A percentile compares a stretch with the other conserved stretches of the same genome.
Evolutionary conservation across 1,139 yeast genomes (phyloP).

Genomic region (Hanseniaspora uvarum): DNA sequence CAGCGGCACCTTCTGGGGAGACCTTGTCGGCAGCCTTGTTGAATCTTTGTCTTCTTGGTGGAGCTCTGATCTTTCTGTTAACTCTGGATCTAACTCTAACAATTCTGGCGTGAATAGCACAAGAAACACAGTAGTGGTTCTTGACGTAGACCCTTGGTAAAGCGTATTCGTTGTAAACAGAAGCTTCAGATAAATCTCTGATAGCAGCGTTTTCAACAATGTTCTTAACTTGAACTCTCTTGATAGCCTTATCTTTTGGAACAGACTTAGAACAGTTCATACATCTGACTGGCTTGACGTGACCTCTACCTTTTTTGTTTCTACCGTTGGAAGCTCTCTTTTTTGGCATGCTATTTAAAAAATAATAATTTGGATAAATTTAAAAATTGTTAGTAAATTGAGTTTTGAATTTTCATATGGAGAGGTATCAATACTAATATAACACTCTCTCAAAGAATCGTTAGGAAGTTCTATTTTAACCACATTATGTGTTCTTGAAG

Average conservation of each 20-base stretch:
- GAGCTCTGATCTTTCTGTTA: slow-evolving; percentile 98
- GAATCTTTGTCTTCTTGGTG: slow-evolving; percentile 99
- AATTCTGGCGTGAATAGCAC: slow-evolving; percentile 99
- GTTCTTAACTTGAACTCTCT: slow-evolving; percentile 99
- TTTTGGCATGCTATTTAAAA: slow-evolving; percentile 75
- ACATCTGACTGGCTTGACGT: slow-evolving; percentile 99
- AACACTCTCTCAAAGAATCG: too few species aligned
- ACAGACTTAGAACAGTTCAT: slow-evolving; percentile 99
- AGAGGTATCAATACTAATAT: too few species aligned
- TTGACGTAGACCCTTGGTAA: slow-evolving; percentile 99
- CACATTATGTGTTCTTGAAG: too few species aligned
- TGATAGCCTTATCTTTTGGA: slow-evolving; percentile 99
- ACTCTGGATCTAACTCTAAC: slow-evolving; percentile 99
- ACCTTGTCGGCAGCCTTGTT: slow-evolving; percentile 84
- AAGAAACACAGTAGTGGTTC: slow-evolving; percentile 99
- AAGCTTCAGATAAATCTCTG: slow-evolving; percentile 98
- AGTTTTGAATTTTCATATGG: neutral
- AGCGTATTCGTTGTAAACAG: slow-evolving; percentile 98
- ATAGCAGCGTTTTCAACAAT: slow-evolving; percentile 99
- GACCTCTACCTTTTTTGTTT: slow-evolving; percentile 99
- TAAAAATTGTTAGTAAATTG: neutral
- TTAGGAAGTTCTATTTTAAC: neutral
- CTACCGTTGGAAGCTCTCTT: slow-evolving; percentile 99
- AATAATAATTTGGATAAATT: neutral
- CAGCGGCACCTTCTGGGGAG: slow-evolving; percentile 96